Percentiles rank a stretch among this genome's conserved stretches.
These are phyloP conservation scores for Paragyromitra xinjiangensis DNA, from an alignment of 495 filamentous ascomycete genomes.

Conservation along the genomic window DNA sequence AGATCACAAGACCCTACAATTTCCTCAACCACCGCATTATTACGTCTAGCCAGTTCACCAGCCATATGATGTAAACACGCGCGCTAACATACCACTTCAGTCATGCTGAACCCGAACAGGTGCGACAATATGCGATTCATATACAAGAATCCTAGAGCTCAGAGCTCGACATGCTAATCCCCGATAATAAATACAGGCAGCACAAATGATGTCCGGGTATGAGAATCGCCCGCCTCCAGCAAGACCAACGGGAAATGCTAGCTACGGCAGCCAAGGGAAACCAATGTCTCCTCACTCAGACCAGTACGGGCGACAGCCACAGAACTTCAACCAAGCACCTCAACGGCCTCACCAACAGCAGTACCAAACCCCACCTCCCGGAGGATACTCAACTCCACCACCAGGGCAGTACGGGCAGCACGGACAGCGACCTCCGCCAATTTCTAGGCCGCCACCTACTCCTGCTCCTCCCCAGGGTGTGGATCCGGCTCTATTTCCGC, in stretches of 20 bases:
- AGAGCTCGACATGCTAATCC: constrained; percentile 14
- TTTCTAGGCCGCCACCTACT: constrained; percentile 72
- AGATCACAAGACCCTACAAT: constrained; percentile 30
- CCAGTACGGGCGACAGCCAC: constrained; percentile 56
- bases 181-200: constrained; percentile 60
- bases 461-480: constrained; percentile 70
- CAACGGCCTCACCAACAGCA: constrained; percentile 58
- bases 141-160: constrained; percentile 28
- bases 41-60: constrained; percentile 3
- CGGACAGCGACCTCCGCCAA: constrained; percentile 64
- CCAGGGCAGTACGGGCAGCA: constrained; percentile 61
- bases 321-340: constrained; percentile 56
- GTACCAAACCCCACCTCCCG: constrained; percentile 58
- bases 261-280: constrained; percentile 41
- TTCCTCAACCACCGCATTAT: neutral
- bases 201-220: constrained; percentile 65
- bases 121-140: constrained; percentile 59
- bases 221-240: constrained; percentile 56
- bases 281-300: constrained; percentile 56
- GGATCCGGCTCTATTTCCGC: constrained; percentile 78
- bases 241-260: constrained; percentile 39
- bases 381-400: constrained; percentile 57
- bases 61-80: constrained; percentile 37
- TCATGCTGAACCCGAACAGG: constrained; percentile 94
- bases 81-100: constrained; percentile 61